A percentile compares a stretch with the other conserved stretches of the same genome.
These are phyloP conservation scores for Russula emetica DNA, from an alignment of 768 basidiomycete genomes.

Conservation along the genomic window DNA sequence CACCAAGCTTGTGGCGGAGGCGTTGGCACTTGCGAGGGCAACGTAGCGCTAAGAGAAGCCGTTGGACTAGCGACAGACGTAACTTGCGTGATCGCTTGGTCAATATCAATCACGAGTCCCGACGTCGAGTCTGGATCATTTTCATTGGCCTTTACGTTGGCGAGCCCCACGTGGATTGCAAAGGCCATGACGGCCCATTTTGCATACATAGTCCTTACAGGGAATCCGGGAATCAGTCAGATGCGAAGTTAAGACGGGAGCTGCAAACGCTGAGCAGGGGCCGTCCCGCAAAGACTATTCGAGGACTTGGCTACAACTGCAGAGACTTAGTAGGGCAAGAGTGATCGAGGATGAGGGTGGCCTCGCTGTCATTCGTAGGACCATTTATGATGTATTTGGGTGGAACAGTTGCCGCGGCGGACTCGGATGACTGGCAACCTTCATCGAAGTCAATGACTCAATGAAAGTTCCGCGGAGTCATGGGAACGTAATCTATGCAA, in stretches of 20 bases:
- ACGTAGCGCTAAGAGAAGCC: constrained; percentile 43
- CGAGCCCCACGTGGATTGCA: constrained; percentile 12
- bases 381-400: too few relatives aligned
- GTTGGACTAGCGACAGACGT: constrained; percentile 67
- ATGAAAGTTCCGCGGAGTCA: too few relatives aligned
- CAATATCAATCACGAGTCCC: constrained; percentile 16
- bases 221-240: neutral
- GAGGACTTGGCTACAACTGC: too few relatives aligned
- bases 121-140: neutral
- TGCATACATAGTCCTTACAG: constrained; percentile 31
- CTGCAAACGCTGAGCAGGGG: neutral
- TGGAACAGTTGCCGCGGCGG: too few relatives aligned
- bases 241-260: neutral
- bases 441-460: too few relatives aligned
- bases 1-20: constrained; percentile 78
- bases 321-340: neutral
- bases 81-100: constrained; percentile 43
- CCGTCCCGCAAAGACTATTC: neutral
- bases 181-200: constrained; percentile 29
- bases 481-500: too few relatives aligned
- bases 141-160: constrained; percentile 14
- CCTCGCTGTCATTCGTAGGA: too few relatives aligned
- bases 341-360: neutral
- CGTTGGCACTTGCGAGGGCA: constrained; percentile 61
- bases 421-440: too few relatives aligned